Evolutionary conservation across 805 yeast genomes (phyloP), one percentile per base, ranked within the genome.

Genomic region (Myxozyma neglecta): DNA sequence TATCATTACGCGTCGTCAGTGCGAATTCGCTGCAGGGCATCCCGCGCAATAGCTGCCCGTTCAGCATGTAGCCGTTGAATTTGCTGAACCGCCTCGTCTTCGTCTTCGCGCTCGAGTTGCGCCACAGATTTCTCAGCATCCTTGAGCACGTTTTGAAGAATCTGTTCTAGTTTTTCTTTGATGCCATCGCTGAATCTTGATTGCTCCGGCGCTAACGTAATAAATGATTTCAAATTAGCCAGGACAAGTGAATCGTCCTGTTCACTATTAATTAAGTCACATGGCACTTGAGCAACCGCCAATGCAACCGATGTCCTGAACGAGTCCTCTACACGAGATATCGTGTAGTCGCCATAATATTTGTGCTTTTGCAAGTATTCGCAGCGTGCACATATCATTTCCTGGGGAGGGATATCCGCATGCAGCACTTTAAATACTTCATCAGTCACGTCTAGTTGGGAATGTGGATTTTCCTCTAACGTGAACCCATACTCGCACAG

Each of bases 401-500:
- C 16, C 8, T 35, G 37, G 4, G 7, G 52, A 1, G 81, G 82
- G 75, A 69, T 79, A 85, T 46, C 50, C 4, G 69, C 71, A 6
- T 77, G 64, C 32, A 85, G 68, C 52, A 78, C 44, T 1, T 69
- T 63, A 2, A 70, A 45, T 1, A 90, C 69, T 43, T 76, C 73
- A 0, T 72, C 72, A 0, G 88, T 74, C 3, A 92, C 70, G 70
- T 92, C 96, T 1, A 91, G 71, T 64, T 77, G 85, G 68, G 90
- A 86, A 90, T 92, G 88, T 20, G 72, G 74, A 70, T 90, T 90
- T 0, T 72, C 70, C 0, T 72, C 71, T 1, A 88, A 73, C 42
- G 80, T 79, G 76, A 93, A 93, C 0, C 97, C 98, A 71, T 93
- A 93, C 73, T 93, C 98, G 69, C 88, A 85, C 9, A 90, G 76